A percentile compares a stretch with the other conserved stretches of the same genome.
Evolutionary conservation across 129 eudicot species (phyloP).

Genomic region (Chrysanthemum seticuspe): DNA sequence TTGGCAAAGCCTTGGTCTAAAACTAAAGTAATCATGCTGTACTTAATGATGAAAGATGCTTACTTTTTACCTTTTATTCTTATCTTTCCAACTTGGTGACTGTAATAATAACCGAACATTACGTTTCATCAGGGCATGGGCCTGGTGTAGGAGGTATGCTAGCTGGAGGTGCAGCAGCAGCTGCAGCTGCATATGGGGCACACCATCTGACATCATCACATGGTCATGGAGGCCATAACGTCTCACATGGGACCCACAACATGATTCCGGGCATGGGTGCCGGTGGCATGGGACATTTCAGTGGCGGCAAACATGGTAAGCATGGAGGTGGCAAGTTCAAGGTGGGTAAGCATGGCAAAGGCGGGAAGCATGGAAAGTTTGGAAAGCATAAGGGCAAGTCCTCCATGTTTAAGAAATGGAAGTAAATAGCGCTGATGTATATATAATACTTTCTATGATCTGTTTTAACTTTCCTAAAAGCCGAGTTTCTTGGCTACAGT

Average conservation of each 20-base stretch:
- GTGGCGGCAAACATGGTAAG: conserved; percentile 48
- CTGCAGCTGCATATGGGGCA: conserved; percentile 65
- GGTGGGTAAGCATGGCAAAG: conserved; percentile 60
- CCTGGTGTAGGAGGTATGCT: conserved; percentile 44
- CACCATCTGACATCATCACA: conserved; percentile 44
- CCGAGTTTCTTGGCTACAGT: conserved; percentile 13
- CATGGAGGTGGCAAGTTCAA: conserved; percentile 58
- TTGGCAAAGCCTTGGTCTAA: conserved; percentile 18
- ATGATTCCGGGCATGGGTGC: conserved; percentile 19
- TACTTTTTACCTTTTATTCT: conserved; percentile 12
- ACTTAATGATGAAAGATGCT: conserved; percentile 6
- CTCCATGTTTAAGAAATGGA: conserved; percentile 55
- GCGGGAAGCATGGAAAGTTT: conserved; percentile 48
- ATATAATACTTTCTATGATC: background rate
- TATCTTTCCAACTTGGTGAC: background rate
- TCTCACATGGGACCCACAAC: conserved; percentile 23
- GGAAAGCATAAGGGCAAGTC: conserved; percentile 50
- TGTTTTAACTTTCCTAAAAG: conserved; percentile 17
- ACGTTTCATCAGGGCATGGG: conserved; percentile 40
- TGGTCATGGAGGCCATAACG: conserved; percentile 34
- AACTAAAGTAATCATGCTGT: conserved; percentile 18
- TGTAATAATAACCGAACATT: background rate
- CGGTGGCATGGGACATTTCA: conserved; percentile 41
- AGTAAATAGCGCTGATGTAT: conserved; percentile 36
- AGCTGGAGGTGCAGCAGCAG: conserved; percentile 78